phyloP scores from a whole-genome alignment of 1,284 basidiomycete genomes.

The Naganishia cerealis region DNA sequence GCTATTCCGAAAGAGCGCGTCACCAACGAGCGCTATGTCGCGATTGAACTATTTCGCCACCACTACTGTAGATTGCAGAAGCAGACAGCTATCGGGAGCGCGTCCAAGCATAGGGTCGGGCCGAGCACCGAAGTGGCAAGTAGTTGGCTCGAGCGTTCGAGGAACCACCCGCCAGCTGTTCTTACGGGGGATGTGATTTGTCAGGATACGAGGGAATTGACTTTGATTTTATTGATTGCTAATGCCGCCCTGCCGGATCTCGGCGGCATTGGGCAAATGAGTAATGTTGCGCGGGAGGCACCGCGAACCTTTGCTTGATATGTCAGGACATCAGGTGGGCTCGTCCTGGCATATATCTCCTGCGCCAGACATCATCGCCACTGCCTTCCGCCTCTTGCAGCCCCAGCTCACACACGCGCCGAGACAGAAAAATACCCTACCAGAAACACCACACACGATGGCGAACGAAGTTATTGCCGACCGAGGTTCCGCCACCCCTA shows the following conservation, averaged over 20 bases:
- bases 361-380: not conserved
- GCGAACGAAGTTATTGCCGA: conserved; percentile 2
- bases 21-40: not conserved
- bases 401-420: not conserved
- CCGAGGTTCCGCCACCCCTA: conserved; percentile 19
- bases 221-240: not conserved
- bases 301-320: not conserved
- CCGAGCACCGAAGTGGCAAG: too few species aligned
- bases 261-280: conserved; percentile 1
- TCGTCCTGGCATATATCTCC: not conserved
- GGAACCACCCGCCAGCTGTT: not conserved
- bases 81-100: too few species aligned
- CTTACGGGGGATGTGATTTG: not conserved
- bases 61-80: too few species aligned
- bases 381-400: not conserved
- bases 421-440: not conserved
- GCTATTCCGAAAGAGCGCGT: not conserved
- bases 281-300: not conserved
- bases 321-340: not conserved
- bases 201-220: not conserved
- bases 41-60: too few species aligned
- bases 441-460: conserved; percentile 4
- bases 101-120: too few species aligned
- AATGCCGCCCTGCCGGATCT: not conserved
- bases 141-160: too few species aligned